Conservation (phyloP, 257 asterid genomes). For the Phtheirospermum japonicum region DNA sequence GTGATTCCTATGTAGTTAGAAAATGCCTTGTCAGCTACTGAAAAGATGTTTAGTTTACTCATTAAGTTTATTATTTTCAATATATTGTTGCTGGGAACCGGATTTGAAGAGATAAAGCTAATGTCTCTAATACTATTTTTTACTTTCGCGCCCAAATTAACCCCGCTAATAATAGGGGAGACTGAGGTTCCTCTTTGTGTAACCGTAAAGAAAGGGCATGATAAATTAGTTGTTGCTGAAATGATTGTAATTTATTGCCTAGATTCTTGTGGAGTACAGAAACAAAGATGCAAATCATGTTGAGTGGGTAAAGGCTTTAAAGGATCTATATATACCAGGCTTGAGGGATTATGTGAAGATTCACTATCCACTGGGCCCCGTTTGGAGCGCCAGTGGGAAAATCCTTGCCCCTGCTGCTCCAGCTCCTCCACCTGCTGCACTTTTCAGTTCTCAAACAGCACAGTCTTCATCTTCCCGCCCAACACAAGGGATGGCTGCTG, state of each 20-base stretch:
- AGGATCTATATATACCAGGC: constrained; percentile 80
- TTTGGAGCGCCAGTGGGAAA: constrained; percentile 75
- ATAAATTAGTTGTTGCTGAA: too few species aligned
- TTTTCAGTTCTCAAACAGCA: constrained; percentile 44
- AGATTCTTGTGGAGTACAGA: constrained; percentile 83
- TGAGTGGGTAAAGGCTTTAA: constrained; percentile 89
- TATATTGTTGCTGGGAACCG: too few species aligned
- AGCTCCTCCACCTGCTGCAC: constrained; percentile 66
- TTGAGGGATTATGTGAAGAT: constrained; percentile 81
- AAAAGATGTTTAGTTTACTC: too few species aligned
- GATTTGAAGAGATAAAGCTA: too few species aligned
- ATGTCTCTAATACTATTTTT: too few species aligned
- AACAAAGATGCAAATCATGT: constrained; percentile 74
- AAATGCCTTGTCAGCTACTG: not conserved
- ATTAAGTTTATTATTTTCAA: too few species aligned
- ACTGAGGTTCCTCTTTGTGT: too few species aligned
- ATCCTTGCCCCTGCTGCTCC: constrained; percentile 49
- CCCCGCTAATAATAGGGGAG: too few species aligned
- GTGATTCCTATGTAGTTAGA: not conserved
- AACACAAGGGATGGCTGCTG: constrained; percentile 80
- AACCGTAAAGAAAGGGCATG: too few species aligned
- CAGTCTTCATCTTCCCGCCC: constrained; percentile 70
- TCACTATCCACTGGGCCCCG: constrained; percentile 83
- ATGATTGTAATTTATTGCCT: constrained; percentile 15
- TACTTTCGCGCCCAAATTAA: too few species aligned